These are phyloP conservation scores for Diaporthe sp. DNA, from an alignment of 2,329 filamentous ascomycete species.

Conservation along the genomic window DNA sequence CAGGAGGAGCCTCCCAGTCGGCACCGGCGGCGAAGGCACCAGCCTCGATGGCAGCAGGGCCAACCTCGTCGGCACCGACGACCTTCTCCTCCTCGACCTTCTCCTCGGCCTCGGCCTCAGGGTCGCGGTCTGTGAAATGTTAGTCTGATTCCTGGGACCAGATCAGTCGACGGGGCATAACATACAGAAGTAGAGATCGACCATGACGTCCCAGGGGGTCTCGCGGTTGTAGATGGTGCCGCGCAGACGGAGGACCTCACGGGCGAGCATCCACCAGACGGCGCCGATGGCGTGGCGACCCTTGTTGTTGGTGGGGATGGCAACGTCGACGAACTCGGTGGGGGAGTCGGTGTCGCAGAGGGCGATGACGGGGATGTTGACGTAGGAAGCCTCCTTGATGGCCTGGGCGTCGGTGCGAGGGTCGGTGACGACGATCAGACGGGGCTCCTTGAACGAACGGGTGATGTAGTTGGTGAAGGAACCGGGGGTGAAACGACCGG, in stretches of 20 bases:
- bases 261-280: constrained; percentile 99
- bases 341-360: constrained; percentile 99
- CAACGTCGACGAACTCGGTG: constrained; percentile 99
- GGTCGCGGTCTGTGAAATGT: constrained; percentile 82
- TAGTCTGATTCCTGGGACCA: constrained; percentile 36
- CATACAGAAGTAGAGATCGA: constrained; percentile 98
- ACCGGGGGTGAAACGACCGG: constrained; percentile 99
- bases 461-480: constrained; percentile 99
- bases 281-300: constrained; percentile 98
- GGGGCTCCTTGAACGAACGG: constrained; percentile 99
- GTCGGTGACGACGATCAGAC: constrained; percentile 99
- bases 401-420: constrained; percentile 99
- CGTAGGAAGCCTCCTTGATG: constrained; percentile 99
- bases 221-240: constrained; percentile 97
- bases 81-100: constrained; percentile 95
- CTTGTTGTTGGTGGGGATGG: constrained; percentile 99
- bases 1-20: constrained; percentile 62
- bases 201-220: constrained; percentile 98
- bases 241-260: constrained; percentile 98
- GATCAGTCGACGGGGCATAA: constrained; percentile 42
- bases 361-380: constrained; percentile 99
- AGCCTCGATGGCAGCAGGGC: constrained; percentile 86
- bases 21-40: constrained; percentile 73
- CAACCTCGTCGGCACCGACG: constrained; percentile 87
- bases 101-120: constrained; percentile 99